Evolutionary conservation across 2,329 filamentous ascomycete genomes (phyloP).

Genomic region (Claviceps citrina): DNA sequence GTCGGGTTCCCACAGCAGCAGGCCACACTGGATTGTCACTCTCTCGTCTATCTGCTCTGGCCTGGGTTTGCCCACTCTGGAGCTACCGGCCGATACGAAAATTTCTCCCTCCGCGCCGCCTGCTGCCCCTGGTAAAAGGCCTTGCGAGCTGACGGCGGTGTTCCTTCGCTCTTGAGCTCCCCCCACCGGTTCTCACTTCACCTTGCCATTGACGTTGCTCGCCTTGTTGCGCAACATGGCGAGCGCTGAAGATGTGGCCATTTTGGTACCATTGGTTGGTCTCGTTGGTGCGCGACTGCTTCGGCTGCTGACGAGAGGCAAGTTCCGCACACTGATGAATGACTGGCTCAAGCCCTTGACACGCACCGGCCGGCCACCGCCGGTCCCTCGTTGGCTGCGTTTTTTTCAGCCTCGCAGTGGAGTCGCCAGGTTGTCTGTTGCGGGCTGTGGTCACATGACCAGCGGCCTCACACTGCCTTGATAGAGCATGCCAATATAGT

Average conservation of each 20-base stretch:
- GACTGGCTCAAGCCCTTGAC: neutral
- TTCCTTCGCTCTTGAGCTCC: neutral
- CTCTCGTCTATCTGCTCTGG: too few relatives aligned
- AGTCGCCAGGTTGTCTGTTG: neutral
- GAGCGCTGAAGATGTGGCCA: neutral
- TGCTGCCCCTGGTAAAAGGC: slow-evolving; percentile 9
- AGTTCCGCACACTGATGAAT: too few relatives aligned
- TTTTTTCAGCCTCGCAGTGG: neutral
- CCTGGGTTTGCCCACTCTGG: slow-evolving; percentile 5
- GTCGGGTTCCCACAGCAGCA: slow-evolving; percentile 23
- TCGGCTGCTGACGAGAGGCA: neutral
- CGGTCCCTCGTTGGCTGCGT: too few relatives aligned
- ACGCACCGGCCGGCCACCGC: neutral
- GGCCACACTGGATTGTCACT: too few relatives aligned
- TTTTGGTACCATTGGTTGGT: neutral
- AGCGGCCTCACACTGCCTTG: too few relatives aligned
- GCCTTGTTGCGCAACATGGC: neutral
- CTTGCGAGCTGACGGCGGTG: slow-evolving; percentile 6
- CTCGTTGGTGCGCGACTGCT: slow-evolving; percentile 2
- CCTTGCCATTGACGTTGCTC: neutral
- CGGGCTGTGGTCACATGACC: too few relatives aligned
- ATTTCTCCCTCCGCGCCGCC: slow-evolving; percentile 17
- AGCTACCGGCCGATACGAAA: slow-evolving; percentile 15
- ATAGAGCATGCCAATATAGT: too few relatives aligned
- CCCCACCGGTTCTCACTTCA: neutral